phyloP scores from a whole-genome alignment of 2,329 filamentous ascomycete genomes.

The Fusarium ambrosium region DNA sequence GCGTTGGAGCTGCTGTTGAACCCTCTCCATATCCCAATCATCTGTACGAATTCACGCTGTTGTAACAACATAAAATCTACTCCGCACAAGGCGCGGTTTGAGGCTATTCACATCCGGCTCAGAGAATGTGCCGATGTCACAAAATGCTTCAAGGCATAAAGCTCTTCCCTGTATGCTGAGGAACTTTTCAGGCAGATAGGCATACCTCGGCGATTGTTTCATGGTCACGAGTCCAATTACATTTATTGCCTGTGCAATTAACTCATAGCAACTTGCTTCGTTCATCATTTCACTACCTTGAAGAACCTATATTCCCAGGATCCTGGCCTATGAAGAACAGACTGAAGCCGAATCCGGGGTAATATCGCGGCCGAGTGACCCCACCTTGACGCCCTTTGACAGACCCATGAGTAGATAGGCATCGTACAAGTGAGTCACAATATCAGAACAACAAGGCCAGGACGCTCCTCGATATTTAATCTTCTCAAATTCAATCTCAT shows the following conservation, averaged over 20 bases:
- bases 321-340: conserved; percentile 53
- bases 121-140: too few species aligned
- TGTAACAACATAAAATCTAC: neutral
- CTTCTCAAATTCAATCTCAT: neutral
- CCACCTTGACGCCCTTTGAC: conserved; percentile 1
- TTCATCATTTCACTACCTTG: conserved; percentile 55
- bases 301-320: conserved; percentile 31
- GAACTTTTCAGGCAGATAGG: neutral
- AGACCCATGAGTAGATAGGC: neutral
- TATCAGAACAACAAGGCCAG: neutral
- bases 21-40: conserved; percentile 27
- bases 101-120: neutral
- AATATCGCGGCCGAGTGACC: conserved; percentile 6
- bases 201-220: neutral
- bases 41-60: conserved; percentile 14
- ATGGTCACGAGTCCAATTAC: neutral
- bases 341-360: neutral
- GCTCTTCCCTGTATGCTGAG: neutral
- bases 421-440: conserved; percentile 18
- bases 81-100: neutral
- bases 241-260: neutral
- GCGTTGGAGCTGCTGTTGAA: conserved; percentile 11
- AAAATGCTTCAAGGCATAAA: neutral
- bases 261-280: neutral
- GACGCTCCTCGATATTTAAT: neutral